These are phyloP conservation scores for Panicum miliaceum DNA, from an alignment of 176 grass and related monocot genomes.

Conservation along the genomic window DNA sequence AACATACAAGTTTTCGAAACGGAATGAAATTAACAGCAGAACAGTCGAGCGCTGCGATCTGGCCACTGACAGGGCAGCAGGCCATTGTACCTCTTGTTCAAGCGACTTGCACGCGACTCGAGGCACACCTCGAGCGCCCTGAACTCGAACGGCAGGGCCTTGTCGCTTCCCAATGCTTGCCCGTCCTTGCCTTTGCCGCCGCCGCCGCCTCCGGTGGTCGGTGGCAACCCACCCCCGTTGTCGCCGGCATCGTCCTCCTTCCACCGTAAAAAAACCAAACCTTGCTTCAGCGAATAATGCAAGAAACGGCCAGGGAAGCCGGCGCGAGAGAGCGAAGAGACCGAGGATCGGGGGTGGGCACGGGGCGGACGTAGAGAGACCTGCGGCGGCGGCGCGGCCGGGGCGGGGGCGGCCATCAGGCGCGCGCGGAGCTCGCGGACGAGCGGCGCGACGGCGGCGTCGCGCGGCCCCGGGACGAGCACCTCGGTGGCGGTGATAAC, in stretches of 20 bases:
- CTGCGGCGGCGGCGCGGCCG: background rate
- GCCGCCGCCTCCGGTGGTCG: background rate
- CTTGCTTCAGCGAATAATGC: background rate
- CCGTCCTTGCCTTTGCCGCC: background rate
- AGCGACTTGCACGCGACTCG: slow-evolving; percentile 62
- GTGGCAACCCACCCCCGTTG: background rate
- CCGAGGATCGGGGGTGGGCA: too few species aligned
- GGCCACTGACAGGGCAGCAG: background rate
- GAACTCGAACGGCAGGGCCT: slow-evolving; percentile 70
- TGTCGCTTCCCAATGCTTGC: background rate
- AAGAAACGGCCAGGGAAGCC: background rate
- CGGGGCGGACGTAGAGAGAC: background rate
- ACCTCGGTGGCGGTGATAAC: slow-evolving; percentile 75
- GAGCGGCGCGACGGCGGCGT: slow-evolving; percentile 56
- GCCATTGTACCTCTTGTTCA: slow-evolving; percentile 48
- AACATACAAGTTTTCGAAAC: background rate
- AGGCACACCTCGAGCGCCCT: slow-evolving; percentile 75
- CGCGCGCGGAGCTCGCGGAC: slow-evolving; percentile 48
- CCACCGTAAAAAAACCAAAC: background rate
- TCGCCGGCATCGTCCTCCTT: background rate
- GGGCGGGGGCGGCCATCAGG: slow-evolving; percentile 1
- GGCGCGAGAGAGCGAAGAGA: background rate
- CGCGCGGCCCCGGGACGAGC: slow-evolving; percentile 51
- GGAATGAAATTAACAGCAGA: background rate
- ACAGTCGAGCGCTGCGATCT: too few species aligned